These are phyloP conservation scores for Ustilago tritici DNA, from an alignment of 1,284 basidiomycete genomes.

Conservation along the genomic window DNA sequence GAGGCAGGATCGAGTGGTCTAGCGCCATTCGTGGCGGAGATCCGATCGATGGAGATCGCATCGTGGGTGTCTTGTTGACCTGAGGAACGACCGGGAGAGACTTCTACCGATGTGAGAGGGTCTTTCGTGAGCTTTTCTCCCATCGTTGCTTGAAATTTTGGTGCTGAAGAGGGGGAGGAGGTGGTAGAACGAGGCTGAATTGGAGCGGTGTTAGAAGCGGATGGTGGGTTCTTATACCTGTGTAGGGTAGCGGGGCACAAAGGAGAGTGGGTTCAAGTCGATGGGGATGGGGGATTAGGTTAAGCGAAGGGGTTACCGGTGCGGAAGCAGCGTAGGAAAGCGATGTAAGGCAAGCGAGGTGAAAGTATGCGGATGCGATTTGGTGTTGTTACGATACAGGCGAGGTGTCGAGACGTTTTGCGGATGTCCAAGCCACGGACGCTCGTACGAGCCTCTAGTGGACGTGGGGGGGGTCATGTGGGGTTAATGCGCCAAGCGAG, in stretches of 20 bases:
- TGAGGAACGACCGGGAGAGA: neutral
- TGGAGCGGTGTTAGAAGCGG: neutral
- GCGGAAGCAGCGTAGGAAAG: too few species aligned
- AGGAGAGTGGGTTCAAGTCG: too few species aligned
- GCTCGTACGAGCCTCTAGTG: neutral
- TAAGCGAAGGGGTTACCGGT: too few species aligned
- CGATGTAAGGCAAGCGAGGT: too few species aligned
- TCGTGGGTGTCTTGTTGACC: slow-evolving; percentile 24
- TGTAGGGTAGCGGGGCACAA: neutral
- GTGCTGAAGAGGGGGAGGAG: neutral
- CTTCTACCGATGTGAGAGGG: neutral
- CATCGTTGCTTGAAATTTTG: slow-evolving; percentile 6
- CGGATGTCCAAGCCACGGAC: neutral
- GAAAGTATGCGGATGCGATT: too few species aligned
- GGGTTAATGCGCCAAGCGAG: neutral
- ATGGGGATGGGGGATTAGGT: too few species aligned
- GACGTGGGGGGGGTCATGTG: slow-evolving; percentile 2
- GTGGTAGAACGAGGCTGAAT: neutral
- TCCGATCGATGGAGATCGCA: slow-evolving; percentile 23
- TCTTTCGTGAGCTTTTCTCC: slow-evolving; percentile 17
- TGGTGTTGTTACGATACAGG: too few species aligned
- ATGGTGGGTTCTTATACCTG: neutral
- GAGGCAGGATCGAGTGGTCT: slow-evolving; percentile 32
- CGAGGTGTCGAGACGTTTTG: too few species aligned
- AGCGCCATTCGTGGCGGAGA: slow-evolving; percentile 8